phyloP scores from a whole-genome alignment of 257 asterid genomes.

The Gynochthodes officinalis region DNA sequence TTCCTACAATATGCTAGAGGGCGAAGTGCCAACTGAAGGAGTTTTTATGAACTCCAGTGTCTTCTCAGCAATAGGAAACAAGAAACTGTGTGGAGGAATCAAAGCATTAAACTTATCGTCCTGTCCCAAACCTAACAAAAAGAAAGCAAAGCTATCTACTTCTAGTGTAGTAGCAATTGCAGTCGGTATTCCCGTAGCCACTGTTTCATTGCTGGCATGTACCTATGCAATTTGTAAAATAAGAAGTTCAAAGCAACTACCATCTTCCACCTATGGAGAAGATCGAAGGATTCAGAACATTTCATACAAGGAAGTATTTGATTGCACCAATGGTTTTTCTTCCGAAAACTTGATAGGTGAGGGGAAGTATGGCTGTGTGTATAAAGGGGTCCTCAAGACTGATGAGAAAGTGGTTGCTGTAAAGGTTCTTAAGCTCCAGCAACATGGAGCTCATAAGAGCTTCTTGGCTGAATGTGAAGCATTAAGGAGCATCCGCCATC shows the following conservation, averaged over 20 bases:
- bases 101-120: conserved; percentile 10
- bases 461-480: conserved; percentile 37
- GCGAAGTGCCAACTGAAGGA: conserved; percentile 30
- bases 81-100: conserved; percentile 28
- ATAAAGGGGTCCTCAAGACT: conserved; percentile 5
- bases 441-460: conserved; percentile 27
- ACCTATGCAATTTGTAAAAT: conserved; percentile 4
- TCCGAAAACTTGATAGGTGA: conserved; percentile 32
- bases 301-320: conserved; percentile 19
- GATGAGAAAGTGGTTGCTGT: conserved; percentile 24
- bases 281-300: conserved; percentile 7
- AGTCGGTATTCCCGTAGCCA: conserved; percentile 9
- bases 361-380: conserved; percentile 31
- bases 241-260: conserved; percentile 1
- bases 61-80: conserved; percentile 24
- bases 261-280: conserved; percentile 1
- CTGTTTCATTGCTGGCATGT: conserved; percentile 6
- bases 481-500: conserved; percentile 27
- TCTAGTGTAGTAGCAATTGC: conserved; percentile 14
- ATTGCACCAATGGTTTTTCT: conserved; percentile 30
- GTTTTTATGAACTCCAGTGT: conserved; percentile 21
- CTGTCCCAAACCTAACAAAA: conserved; percentile 1
- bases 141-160: conserved; percentile 15
- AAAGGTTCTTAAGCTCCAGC: conserved; percentile 32
- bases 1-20: conserved; percentile 32